Conservation (phyloP, 2,329 filamentous ascomycete genomes). For the Aspergillus bombycis region DNA sequence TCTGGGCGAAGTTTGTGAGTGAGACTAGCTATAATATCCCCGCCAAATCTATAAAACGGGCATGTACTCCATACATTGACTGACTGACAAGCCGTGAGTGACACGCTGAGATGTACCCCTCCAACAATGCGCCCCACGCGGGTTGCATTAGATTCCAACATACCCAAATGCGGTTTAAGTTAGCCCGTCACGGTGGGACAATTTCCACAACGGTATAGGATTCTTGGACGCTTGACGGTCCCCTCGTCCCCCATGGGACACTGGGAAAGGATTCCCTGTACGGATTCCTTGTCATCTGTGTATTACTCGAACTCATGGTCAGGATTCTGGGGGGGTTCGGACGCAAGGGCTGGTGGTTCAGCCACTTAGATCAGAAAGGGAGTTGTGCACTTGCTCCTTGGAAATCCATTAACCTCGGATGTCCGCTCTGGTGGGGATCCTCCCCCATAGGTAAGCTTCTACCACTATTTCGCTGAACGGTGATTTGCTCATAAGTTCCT, state of each 20-base stretch:
- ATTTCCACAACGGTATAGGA: not conserved
- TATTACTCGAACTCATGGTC: not conserved
- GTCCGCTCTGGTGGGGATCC: not conserved
- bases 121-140: not conserved
- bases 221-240: not conserved
- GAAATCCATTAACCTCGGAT: not conserved
- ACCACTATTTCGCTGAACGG: not conserved
- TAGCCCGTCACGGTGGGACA: not conserved
- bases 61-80: too few relatives aligned
- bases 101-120: not conserved
- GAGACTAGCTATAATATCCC: not conserved
- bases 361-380: not conserved
- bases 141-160: not conserved
- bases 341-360: not conserved
- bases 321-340: not conserved
- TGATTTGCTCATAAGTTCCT: slow-evolving; percentile 13
- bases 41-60: not conserved
- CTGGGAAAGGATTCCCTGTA: not conserved
- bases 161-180: not conserved
- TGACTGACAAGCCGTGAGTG: not conserved
- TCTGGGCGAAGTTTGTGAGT: not conserved
- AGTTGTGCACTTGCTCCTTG: not conserved
- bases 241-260: not conserved
- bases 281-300: not conserved
- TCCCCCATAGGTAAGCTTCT: not conserved